Evolutionary conservation across 495 filamentous ascomycete species (phyloP).

Genomic region (Aspergillus indologenus): DNA sequence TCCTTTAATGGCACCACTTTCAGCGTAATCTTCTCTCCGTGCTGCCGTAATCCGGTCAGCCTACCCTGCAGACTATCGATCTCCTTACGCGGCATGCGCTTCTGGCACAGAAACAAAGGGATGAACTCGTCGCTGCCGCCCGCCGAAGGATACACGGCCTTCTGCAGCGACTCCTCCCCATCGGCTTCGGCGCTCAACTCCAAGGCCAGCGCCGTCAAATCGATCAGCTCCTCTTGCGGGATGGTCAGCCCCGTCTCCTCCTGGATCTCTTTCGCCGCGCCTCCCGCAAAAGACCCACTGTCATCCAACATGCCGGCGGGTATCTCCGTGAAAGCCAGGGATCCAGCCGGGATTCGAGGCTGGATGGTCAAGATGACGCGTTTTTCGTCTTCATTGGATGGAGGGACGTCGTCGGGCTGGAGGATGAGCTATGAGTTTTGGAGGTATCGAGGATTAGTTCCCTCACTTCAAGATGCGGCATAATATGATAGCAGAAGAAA

Average conservation of each 20-base stretch:
- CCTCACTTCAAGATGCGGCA: background rate
- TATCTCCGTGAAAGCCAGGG: conserved; percentile 71
- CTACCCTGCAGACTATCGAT: conserved; percentile 70
- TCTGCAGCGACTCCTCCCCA: conserved; percentile 49
- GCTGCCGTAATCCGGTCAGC: conserved; percentile 70
- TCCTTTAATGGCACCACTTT: conserved; percentile 70
- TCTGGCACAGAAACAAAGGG: conserved; percentile 71
- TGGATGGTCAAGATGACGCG: conserved; percentile 78
- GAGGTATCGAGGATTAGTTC: conserved; percentile 1
- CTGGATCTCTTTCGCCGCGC: conserved; percentile 75
- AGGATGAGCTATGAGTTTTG: conserved; percentile 52
- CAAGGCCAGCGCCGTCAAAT: conserved; percentile 63
- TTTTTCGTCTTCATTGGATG: conserved; percentile 46
- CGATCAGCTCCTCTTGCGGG: conserved; percentile 54
- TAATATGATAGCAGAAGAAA: background rate
- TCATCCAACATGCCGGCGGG: conserved; percentile 91
- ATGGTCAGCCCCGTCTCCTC: conserved; percentile 74
- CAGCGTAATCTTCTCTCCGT: conserved; percentile 80
- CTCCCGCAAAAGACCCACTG: conserved; percentile 68
- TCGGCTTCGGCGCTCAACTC: conserved; percentile 23
- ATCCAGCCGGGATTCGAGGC: conserved; percentile 75
- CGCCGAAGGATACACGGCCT: conserved; percentile 69
- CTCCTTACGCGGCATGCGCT: conserved; percentile 57
- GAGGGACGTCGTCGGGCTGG: conserved; percentile 61
- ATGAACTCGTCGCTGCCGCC: conserved; percentile 87